phyloP scores from a whole-genome alignment of 2,329 filamentous ascomycete genomes.

The Ramularia endophylla region DNA sequence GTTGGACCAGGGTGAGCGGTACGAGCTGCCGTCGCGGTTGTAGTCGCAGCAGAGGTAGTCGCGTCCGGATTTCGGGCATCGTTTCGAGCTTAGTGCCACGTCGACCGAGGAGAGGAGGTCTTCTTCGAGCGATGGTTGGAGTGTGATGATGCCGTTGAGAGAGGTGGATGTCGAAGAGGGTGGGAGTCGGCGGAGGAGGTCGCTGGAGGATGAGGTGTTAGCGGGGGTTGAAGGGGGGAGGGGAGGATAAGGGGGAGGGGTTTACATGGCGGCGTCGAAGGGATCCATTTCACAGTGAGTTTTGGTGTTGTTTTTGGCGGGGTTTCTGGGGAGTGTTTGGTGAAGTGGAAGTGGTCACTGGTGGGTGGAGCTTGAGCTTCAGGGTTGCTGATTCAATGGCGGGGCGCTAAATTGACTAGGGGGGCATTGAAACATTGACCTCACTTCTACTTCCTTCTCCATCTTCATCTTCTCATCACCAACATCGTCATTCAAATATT shows the following conservation, averaged over 20 bases:
- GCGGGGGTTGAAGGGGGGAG: constrained; percentile 2
- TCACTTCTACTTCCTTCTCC: too few relatives aligned
- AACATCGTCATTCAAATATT: too few relatives aligned
- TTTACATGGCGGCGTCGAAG: constrained; percentile 72
- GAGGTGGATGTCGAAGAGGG: constrained; percentile 79
- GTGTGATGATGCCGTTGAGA: constrained; percentile 77
- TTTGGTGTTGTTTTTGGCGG: too few relatives aligned
- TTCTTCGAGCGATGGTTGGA: constrained; percentile 89
- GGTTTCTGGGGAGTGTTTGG: too few relatives aligned
- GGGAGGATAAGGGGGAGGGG: background rate
- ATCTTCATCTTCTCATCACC: too few relatives aligned
- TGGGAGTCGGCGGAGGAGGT: constrained; percentile 96
- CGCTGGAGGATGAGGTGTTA: constrained; percentile 49
- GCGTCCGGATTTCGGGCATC: constrained; percentile 80
- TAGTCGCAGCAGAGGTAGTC: constrained; percentile 99
- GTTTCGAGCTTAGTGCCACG: constrained; percentile 80
- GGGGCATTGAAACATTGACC: too few relatives aligned
- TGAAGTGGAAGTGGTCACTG: too few relatives aligned
- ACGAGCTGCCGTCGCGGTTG: constrained; percentile 97
- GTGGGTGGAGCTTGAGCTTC: too few relatives aligned
- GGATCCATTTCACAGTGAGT: too few relatives aligned
- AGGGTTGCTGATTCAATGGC: too few relatives aligned
- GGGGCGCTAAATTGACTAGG: too few relatives aligned
- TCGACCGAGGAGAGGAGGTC: constrained; percentile 97
- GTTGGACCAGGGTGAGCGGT: constrained; percentile 98